Percentiles rank a stretch among this genome's conserved stretches.
These are phyloP conservation scores for Meyerozyma guilliermondii DNA, from an alignment of 1,139 yeast species.

Conservation along the genomic window DNA sequence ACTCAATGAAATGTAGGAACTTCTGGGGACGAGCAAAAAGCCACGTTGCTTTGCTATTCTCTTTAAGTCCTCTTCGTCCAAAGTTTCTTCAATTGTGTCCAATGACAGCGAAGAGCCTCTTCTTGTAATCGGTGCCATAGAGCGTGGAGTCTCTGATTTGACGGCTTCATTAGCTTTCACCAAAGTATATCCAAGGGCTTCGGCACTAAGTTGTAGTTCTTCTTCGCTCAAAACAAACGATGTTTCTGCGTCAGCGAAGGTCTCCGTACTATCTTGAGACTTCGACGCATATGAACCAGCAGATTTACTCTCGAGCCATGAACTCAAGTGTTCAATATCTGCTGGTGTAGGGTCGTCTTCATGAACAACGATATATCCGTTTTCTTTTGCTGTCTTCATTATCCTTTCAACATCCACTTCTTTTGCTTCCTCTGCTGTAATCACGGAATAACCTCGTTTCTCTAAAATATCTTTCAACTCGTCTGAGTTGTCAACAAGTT, in stretches of 20 bases:
- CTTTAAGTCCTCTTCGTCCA: constrained; percentile 16
- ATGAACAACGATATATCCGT: background rate
- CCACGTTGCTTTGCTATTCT: constrained; percentile 40
- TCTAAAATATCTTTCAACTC: constrained; percentile 4
- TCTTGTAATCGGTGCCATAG: background rate
- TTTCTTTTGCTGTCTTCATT: background rate
- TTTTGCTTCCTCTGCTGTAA: background rate
- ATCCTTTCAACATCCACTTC: background rate
- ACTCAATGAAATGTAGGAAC: constrained; percentile 57
- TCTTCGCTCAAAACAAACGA: constrained; percentile 25
- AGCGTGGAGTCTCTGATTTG: no score
- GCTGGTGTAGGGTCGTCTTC: background rate
- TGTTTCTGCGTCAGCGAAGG: constrained; percentile 32
- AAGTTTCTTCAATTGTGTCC: constrained; percentile 15
- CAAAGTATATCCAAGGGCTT: constrained; percentile 34
- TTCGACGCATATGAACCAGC: background rate
- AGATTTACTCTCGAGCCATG: background rate
- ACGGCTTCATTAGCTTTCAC: constrained; percentile 12
- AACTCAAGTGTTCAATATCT: background rate
- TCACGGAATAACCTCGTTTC: constrained; percentile 1
- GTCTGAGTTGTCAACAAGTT: constrained; percentile 3
- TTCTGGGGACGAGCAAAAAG: constrained; percentile 48
- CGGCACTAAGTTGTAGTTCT: constrained; percentile 25
- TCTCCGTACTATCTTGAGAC: constrained; percentile 6
- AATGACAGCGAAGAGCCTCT: constrained; percentile 4